Percentiles rank a stretch among this genome's conserved stretches.
Evolutionary conservation across 345 rosid genomes (phyloP).

Genomic region (Streptanthus diversifolius): DNA sequence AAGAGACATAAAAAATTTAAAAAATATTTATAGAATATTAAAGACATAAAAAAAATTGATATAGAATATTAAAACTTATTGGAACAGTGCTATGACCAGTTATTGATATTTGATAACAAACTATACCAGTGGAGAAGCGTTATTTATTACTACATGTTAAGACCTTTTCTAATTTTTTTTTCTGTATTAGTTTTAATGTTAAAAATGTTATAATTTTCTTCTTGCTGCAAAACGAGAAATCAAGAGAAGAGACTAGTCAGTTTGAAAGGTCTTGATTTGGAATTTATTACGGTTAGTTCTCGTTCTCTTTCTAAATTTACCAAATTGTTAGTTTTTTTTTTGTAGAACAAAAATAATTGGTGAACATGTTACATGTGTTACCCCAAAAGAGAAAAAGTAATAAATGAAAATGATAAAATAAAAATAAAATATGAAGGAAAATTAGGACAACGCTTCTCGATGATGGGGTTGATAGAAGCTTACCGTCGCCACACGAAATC

Average conservation of each 20-base stretch:
- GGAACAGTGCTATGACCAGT: no score
- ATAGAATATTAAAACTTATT: no score
- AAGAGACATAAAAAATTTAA: no score
- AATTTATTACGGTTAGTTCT: slow-evolving; percentile 29
- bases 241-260: background rate
- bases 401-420: background rate
- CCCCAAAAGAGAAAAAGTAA: slow-evolving; percentile 9
- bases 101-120: no score
- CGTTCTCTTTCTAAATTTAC: slow-evolving; percentile 21
- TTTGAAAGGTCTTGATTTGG: background rate
- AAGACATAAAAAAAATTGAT: no score
- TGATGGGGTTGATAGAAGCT: background rate
- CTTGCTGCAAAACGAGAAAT: slow-evolving; percentile 8
- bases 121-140: no score
- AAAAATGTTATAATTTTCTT: background rate
- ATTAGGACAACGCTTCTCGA: background rate
- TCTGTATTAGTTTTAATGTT: no score
- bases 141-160: no score
- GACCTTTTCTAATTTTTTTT: no score
- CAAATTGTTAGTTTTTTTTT: slow-evolving; percentile 19
- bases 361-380: slow-evolving; percentile 26
- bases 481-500: slow-evolving; percentile 9
- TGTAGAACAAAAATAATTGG: background rate
- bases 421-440: background rate
- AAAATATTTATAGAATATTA: no score